phyloP scores from a whole-genome alignment of 2,329 filamentous ascomycete species.

The Dactylonectria estremocensis region DNA sequence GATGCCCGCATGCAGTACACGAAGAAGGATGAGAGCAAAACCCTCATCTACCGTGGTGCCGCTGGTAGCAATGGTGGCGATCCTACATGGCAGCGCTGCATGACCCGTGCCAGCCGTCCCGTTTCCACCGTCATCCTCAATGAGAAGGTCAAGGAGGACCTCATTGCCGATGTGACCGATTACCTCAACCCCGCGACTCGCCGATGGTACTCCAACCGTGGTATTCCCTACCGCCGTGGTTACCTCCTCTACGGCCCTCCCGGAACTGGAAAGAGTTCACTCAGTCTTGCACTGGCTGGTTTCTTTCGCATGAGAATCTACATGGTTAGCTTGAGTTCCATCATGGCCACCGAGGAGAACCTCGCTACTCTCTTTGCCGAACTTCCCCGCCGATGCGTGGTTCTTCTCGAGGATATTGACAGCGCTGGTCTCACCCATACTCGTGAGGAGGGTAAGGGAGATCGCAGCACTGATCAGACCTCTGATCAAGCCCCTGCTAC shows the following conservation, averaged over 20 bases:
- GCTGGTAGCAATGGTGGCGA: slow-evolving; percentile 59
- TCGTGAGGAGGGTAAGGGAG: slow-evolving; percentile 57
- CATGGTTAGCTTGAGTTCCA: slow-evolving; percentile 78
- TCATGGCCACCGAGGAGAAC: slow-evolving; percentile 75
- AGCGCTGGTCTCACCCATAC: slow-evolving; percentile 78
- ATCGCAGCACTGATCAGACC: background rate
- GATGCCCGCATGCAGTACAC: slow-evolving; percentile 71
- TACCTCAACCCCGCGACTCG: slow-evolving; percentile 75
- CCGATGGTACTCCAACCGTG: slow-evolving; percentile 87
- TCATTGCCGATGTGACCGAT: slow-evolving; percentile 74
- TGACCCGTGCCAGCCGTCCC: slow-evolving; percentile 72
- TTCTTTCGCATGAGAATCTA: slow-evolving; percentile 81
- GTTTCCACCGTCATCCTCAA: slow-evolving; percentile 77
- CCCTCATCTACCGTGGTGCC: slow-evolving; percentile 75
- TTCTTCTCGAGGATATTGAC: slow-evolving; percentile 84
- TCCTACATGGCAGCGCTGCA: slow-evolving; percentile 73
- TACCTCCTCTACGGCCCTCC: slow-evolving; percentile 88
- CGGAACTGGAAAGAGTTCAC: slow-evolving; percentile 83
- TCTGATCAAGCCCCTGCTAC: slow-evolving; percentile 40
- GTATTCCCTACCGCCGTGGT: slow-evolving; percentile 88
- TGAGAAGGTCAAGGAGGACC: slow-evolving; percentile 70
- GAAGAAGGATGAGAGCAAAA: slow-evolving; percentile 73
- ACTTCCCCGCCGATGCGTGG: slow-evolving; percentile 79
- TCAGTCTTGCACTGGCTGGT: slow-evolving; percentile 79
- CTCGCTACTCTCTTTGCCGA: slow-evolving; percentile 75